These are phyloP conservation scores for Cnidoscolus chayamansa DNA, from an alignment of 441 rosid genomes.

Conservation along the genomic window DNA sequence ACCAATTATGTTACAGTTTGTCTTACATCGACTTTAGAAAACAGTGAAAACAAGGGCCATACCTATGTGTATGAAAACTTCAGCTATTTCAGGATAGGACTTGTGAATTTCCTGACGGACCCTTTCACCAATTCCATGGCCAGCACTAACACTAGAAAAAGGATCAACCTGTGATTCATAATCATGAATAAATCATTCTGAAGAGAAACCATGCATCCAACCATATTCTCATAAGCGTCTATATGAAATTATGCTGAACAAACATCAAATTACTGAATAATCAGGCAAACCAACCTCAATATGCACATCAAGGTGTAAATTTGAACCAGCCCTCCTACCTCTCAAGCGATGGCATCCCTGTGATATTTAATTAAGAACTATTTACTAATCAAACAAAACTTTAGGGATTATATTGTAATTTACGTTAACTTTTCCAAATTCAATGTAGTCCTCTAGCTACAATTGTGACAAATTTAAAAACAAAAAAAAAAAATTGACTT, in stretches of 20 bases:
- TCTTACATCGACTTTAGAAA: background rate
- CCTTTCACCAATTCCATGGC: constrained; percentile 79
- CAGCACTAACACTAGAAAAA: constrained; percentile 80
- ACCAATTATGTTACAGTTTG: background rate
- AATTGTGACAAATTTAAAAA: too few relatives aligned
- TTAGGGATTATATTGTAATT: too few relatives aligned
- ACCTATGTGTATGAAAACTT: constrained; percentile 96
- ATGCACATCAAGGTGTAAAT: constrained; percentile 84
- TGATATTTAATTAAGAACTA: background rate
- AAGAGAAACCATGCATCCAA: constrained; percentile 1
- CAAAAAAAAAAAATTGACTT: too few relatives aligned
- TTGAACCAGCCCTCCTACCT: constrained; percentile 96
- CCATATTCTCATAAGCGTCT: background rate
- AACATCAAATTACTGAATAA: background rate
- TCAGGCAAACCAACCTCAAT: constrained; percentile 62
- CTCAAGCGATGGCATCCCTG: constrained; percentile 96
- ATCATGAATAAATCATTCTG: constrained; percentile 7
- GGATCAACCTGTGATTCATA: constrained; percentile 74
- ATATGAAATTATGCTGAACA: background rate
- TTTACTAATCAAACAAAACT: too few relatives aligned
- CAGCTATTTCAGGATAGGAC: constrained; percentile 70
- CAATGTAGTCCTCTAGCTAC: too few relatives aligned
- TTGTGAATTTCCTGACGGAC: constrained; percentile 65
- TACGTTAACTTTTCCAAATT: too few relatives aligned
- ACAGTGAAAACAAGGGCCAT: constrained; percentile 20